Conservation (phyloP, 352 stramenopile species). For the Globisporangium rhizosaccharum region DNA sequence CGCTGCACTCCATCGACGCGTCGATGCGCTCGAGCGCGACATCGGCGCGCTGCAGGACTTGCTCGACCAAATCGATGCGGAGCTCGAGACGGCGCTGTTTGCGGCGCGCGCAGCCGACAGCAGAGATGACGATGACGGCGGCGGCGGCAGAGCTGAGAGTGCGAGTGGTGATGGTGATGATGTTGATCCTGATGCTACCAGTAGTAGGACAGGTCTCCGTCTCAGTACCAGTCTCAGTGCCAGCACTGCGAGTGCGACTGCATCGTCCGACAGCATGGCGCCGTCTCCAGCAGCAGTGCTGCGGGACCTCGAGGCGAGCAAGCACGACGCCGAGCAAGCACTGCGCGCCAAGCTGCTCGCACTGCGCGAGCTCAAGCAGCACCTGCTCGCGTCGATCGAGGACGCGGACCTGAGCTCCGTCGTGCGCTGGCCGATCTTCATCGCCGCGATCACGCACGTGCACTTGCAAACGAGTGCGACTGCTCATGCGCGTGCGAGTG, state of each 20-base stretch:
- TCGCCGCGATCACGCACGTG: conserved; percentile 45
- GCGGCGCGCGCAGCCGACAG: background rate
- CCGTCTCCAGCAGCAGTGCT: background rate
- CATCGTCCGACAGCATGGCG: no score
- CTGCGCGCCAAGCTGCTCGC: conserved; percentile 25
- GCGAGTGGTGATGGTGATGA: conserved; percentile 4
- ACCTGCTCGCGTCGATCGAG: conserved; percentile 55
- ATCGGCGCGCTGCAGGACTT: conserved; percentile 28
- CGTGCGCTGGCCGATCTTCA: conserved; percentile 51
- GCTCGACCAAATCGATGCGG: conserved; percentile 34
- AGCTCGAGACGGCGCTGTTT: conserved; percentile 9
- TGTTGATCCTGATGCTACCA: background rate
- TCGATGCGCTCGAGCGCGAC: conserved; percentile 30
- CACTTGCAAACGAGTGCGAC: conserved; percentile 32
- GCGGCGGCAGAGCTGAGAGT: background rate
- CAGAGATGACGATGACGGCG: conserved; percentile 5
- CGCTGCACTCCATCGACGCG: conserved; percentile 17
- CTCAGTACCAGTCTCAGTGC: no score
- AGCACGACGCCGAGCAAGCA: conserved; percentile 15
- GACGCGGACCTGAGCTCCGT: conserved; percentile 40
- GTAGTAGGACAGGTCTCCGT: background rate
- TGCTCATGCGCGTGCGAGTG: conserved; percentile 14
- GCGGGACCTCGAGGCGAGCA: conserved; percentile 21
- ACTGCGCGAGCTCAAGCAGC: conserved; percentile 35
- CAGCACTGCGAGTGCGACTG: no score